A percentile compares a stretch with the other conserved stretches of the same genome.
Conservation (phyloP, 2,329 filamentous ascomycete genomes). For the Gnomoniopsis sp. region DNA sequence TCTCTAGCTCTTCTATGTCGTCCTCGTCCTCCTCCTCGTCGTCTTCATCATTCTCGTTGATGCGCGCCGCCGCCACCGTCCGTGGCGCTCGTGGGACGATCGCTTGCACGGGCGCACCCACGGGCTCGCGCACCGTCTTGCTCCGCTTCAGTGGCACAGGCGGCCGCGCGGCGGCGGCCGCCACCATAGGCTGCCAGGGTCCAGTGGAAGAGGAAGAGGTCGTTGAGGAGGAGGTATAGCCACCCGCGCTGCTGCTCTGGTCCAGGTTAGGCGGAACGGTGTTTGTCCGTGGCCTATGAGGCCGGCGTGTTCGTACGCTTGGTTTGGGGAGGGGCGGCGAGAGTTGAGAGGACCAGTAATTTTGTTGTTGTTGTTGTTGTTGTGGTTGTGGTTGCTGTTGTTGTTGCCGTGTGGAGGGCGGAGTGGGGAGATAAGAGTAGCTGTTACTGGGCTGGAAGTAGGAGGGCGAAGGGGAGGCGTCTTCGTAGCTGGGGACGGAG, state of each 20-base stretch:
- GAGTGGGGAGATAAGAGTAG: slow-evolving; percentile 5
- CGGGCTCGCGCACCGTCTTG: slow-evolving; percentile 2
- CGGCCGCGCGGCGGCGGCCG: not conserved
- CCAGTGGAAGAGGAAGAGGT: slow-evolving; percentile 1
- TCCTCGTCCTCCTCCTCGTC: not conserved
- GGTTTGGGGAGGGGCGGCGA: slow-evolving; percentile 4
- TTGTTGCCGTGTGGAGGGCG: not conserved
- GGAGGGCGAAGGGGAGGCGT: not conserved
- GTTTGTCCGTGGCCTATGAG: not conserved
- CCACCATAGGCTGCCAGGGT: not conserved
- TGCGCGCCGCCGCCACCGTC: not conserved
- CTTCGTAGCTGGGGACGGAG: slow-evolving; percentile 6
- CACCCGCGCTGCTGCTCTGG: not conserved
- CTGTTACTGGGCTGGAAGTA: not conserved
- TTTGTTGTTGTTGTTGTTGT: not conserved
- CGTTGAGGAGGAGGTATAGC: not conserved
- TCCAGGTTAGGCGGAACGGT: not conserved
- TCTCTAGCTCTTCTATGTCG: not conserved
- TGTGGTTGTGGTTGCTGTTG: not conserved
- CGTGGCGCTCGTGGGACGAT: slow-evolving; percentile 5
- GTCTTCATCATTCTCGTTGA: slow-evolving; percentile 2
- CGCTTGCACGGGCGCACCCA: slow-evolving; percentile 1
- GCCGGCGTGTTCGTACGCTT: not conserved
- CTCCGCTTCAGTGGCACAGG: not conserved
- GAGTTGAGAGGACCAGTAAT: not conserved